These are phyloP conservation scores for Sclerotinia sclerotiorum DNA, from an alignment of 2,329 filamentous ascomycete species.

Conservation along the genomic window DNA sequence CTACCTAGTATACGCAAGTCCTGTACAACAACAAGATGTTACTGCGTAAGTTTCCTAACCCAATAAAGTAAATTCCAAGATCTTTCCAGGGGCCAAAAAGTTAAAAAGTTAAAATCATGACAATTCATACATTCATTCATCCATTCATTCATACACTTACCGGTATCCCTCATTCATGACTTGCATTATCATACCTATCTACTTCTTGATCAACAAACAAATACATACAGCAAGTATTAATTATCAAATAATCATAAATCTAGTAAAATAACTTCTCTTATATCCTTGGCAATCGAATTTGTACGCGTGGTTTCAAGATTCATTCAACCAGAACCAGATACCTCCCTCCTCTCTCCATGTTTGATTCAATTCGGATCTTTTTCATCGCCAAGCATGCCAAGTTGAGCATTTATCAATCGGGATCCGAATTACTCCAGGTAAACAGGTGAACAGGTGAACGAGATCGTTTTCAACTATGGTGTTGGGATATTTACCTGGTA, in stretches of 20 bases:
- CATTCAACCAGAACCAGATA: too few species aligned
- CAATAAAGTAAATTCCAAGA: neutral
- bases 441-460: too few species aligned
- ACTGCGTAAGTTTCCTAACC: neutral
- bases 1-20: too few species aligned
- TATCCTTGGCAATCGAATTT: neutral
- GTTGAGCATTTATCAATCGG: neutral
- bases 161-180: too few species aligned
- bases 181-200: too few species aligned
- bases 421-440: neutral
- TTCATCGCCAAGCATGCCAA: neutral
- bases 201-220: too few species aligned
- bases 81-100: neutral
- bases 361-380: neutral
- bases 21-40: too few species aligned
- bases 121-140: too few species aligned
- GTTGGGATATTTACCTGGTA: neutral
- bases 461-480: too few species aligned
- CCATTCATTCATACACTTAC: too few species aligned
- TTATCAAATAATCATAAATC: neutral
- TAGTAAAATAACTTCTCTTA: neutral
- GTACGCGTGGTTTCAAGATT: conserved; percentile 1
- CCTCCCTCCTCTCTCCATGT: too few species aligned
- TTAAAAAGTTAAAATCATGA: neutral
- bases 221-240: too few species aligned